These are phyloP conservation scores for Fusarium drepaniforme DNA, from an alignment of 2,329 filamentous ascomycete species.

Conservation along the genomic window DNA sequence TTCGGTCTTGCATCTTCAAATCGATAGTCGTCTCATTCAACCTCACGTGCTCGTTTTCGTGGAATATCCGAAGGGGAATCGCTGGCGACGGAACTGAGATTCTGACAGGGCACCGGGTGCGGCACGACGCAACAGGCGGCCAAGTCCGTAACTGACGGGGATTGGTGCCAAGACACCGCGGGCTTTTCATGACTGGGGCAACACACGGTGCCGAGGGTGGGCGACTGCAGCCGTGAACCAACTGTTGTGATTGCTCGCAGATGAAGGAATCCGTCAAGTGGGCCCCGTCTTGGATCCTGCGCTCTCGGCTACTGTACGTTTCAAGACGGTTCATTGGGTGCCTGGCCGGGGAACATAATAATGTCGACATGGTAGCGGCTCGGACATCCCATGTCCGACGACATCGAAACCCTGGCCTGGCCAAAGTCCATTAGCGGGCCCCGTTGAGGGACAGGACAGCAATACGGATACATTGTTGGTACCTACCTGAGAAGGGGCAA, in stretches of 20 bases:
- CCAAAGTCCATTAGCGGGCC: constrained; percentile 1
- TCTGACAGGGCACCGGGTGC: constrained; percentile 13
- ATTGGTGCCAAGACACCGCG: constrained; percentile 9
- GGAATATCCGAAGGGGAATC: neutral
- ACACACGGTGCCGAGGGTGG: constrained; percentile 26
- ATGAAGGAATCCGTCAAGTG: constrained; percentile 36
- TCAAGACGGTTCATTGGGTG: constrained; percentile 39
- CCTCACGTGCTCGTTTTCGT: neutral
- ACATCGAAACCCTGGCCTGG: constrained; percentile 5
- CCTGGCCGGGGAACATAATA: constrained; percentile 7
- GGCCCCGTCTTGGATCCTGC: constrained; percentile 28
- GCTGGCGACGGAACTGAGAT: neutral
- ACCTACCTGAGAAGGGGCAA: constrained; percentile 3
- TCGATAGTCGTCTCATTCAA: neutral
- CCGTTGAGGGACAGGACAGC: neutral
- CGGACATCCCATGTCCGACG: constrained; percentile 5
- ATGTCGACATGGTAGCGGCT: neutral
- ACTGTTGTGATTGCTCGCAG: constrained; percentile 19
- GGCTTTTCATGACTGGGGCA: neutral
- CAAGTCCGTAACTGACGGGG: constrained; percentile 23
- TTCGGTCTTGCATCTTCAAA: neutral
- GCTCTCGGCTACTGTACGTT: constrained; percentile 24
- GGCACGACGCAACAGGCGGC: constrained; percentile 16
- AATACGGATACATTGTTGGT: neutral
- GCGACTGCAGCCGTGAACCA: constrained; percentile 22